These are phyloP conservation scores for Hypseocharis bilobata DNA, from an alignment of 441 rosid genomes.

Conservation along the genomic window DNA sequence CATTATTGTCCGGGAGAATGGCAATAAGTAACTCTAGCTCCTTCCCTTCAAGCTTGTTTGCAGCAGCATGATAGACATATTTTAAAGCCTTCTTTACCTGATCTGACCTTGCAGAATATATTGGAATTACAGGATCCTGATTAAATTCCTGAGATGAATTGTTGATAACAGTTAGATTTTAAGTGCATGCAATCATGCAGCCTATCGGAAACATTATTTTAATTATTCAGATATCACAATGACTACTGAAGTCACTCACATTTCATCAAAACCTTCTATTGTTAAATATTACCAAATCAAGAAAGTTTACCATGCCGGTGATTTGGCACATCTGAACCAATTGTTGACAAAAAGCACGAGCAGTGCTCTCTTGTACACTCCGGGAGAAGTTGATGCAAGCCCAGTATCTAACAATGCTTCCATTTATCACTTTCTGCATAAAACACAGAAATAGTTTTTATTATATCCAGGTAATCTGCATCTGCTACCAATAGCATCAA, in stretches of 20 bases:
- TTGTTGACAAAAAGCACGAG: constrained; percentile 77
- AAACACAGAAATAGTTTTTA: constrained; percentile 5
- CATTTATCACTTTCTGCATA: constrained; percentile 83
- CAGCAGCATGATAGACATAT: constrained; percentile 62
- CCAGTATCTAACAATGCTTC: constrained; percentile 86
- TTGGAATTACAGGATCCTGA: constrained; percentile 79
- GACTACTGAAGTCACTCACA: neutral
- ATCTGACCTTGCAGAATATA: constrained; percentile 75
- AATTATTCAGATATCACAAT: neutral
- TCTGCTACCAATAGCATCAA: constrained; percentile 2
- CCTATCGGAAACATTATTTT: neutral
- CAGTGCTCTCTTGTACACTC: constrained; percentile 80
- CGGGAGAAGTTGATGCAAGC: constrained; percentile 89
- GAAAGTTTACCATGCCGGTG: constrained; percentile 74
- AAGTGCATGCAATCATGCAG: neutral
- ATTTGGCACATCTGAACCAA: constrained; percentile 93
- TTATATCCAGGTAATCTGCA: neutral
- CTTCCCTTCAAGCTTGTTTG: constrained; percentile 67
- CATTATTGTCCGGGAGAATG: constrained; percentile 89
- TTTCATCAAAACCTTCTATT: neutral
- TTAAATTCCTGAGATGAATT: constrained; percentile 54
- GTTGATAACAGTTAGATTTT: neutral
- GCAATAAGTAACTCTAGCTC: constrained; percentile 81
- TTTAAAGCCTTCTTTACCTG: constrained; percentile 92
- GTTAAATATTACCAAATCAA: neutral